Evolutionary conservation across 768 basidiomycete genomes (phyloP).

Genomic region (Kwoniella sp.): DNA sequence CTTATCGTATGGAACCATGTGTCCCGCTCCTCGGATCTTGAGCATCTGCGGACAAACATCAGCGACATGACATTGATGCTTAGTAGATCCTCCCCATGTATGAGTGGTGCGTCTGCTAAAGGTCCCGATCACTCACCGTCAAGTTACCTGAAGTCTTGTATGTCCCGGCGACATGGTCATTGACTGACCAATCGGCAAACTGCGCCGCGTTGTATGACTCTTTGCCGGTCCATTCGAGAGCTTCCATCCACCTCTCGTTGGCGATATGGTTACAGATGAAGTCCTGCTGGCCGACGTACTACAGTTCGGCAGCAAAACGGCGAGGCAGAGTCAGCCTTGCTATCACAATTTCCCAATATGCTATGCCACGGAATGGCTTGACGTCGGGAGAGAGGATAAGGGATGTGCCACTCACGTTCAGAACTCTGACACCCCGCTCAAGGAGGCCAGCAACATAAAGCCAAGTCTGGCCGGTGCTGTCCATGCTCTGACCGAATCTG

Average conservation of each 20-base stretch:
- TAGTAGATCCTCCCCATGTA: too few relatives aligned
- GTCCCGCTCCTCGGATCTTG: constrained; percentile 66
- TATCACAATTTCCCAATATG: too few relatives aligned
- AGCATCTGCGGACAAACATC: constrained; percentile 31
- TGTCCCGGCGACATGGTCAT: constrained; percentile 63
- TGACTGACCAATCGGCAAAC: constrained; percentile 64
- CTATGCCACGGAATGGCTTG: too few relatives aligned
- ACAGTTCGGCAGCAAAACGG: background rate
- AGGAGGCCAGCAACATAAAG: constrained; percentile 69
- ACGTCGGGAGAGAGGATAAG: background rate
- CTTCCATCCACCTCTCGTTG: constrained; percentile 74
- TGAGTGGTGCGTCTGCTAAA: too few relatives aligned
- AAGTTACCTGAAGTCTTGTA: constrained; percentile 64
- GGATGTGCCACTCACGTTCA: constrained; percentile 56
- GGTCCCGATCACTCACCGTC: constrained; percentile 63
- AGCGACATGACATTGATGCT: too few relatives aligned
- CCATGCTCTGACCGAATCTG: constrained; percentile 65
- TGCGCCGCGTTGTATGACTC: constrained; percentile 60
- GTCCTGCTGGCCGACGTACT: constrained; percentile 39
- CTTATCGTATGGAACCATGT: constrained; percentile 75
- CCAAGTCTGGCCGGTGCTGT: constrained; percentile 64
- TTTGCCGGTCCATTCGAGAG: constrained; percentile 71
- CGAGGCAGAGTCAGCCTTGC: background rate
- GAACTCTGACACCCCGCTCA: constrained; percentile 72
- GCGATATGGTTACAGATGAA: constrained; percentile 71